Conservation (phyloP, 2,329 filamentous ascomycete genomes). For the Gaeumannomyces sp. region DNA sequence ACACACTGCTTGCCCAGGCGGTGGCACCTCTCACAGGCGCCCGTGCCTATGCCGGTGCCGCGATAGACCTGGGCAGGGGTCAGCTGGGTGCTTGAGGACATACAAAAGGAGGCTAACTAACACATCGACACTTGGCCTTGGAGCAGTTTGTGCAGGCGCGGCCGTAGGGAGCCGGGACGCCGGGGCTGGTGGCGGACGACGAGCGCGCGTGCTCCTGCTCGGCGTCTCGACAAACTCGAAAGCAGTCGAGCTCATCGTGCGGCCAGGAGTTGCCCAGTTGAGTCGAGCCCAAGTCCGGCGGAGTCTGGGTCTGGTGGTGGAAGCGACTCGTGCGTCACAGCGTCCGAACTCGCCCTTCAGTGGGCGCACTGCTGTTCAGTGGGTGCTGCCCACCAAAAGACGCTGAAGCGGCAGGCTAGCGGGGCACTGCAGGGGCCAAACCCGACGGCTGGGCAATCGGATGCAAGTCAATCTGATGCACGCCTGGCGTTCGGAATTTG, state of each 20-base stretch:
- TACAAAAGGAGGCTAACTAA: conserved; percentile 15
- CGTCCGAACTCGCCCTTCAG: too few relatives aligned
- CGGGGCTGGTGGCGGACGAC: neutral
- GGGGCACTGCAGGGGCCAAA: too few relatives aligned
- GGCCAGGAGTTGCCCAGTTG: too few relatives aligned
- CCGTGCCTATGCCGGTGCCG: conserved; percentile 15
- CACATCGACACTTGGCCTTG: conserved; percentile 42
- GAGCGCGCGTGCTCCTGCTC: neutral
- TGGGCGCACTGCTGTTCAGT: neutral
- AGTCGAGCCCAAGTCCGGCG: neutral
- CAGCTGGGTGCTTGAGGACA: too few relatives aligned
- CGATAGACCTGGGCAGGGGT: conserved; percentile 18
- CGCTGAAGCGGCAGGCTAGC: neutral
- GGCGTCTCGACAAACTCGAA: neutral
- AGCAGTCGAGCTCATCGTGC: neutral
- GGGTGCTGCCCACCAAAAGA: neutral
- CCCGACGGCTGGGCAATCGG: too few relatives aligned
- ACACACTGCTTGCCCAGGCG: conserved; percentile 42
- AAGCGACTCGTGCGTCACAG: neutral
- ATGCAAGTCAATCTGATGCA: too few relatives aligned
- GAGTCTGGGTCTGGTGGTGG: neutral
- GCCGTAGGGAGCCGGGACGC: conserved; percentile 28
- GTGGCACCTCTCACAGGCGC: conserved; percentile 26
- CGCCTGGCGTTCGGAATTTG: too few relatives aligned
- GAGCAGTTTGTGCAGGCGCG: conserved; percentile 41